Evolutionary conservation across 768 basidiomycete species (phyloP), one percentile per base, ranked within the genome.

Genomic region (Clavulina sp.): DNA sequence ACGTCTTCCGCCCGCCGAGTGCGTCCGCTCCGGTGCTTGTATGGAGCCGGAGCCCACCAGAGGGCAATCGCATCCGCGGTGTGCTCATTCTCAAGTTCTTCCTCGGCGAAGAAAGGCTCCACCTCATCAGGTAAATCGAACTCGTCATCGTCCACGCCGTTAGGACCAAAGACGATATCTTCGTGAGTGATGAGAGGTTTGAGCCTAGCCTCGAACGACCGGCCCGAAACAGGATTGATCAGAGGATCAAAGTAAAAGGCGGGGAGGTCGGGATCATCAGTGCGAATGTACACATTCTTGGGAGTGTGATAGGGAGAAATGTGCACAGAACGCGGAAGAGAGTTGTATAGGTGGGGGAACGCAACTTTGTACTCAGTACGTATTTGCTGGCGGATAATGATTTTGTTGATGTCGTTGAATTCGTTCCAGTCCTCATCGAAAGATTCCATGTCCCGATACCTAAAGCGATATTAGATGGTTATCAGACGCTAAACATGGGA

Each of bases 351-450:
- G 61, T 99, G 93, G 30, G 95, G 93, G 73, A 96, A 97, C 2
- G 92, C 93, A 49, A 99, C 91, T 65, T 93, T 96, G 75, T 99
- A 96, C 68, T 99, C 95, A 2, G 93, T 96, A 43, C 95, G 78
- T 57, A 97, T 93, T 65, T 95, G 88, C 62, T 97, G 91, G 21
- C 95, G 91, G 59, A 99, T 97, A 65, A 99, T 93, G 61, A 99
- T 84, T 66, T 99, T 99, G 70, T 95, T 92, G 67, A 97, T 95
- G 62, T 99, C 95, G 63, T 99, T 99, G 61, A 99, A 99, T 64
- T 95, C 91, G 65, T 95, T 95, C 91, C 91, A 95, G 62, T 99
- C 95, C 63, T 97, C 95, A 61, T 99, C 95, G 58, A 88, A 96
- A 9, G 82, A 73, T 61, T 97, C 95, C 81, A 92, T 89, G 60